Percentiles rank a stretch among this genome's conserved stretches.
These are phyloP conservation scores for Colletotrichum orchidophilum DNA, from an alignment of 2,329 filamentous ascomycete genomes.

Conservation along the genomic window DNA sequence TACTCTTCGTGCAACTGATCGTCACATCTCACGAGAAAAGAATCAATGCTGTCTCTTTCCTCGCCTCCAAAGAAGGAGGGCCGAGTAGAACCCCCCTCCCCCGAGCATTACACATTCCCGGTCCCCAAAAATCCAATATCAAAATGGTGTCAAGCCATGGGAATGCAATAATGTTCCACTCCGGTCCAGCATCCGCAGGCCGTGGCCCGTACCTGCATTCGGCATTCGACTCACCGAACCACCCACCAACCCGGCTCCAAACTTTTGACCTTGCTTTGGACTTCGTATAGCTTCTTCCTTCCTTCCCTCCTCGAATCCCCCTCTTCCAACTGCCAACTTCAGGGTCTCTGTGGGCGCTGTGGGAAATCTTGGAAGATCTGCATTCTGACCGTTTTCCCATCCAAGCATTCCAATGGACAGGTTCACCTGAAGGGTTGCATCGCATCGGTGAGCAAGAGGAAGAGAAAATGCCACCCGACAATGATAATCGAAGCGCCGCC, in stretches of 20 bases:
- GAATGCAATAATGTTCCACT: background rate
- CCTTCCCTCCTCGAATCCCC: background rate
- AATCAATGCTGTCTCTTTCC: background rate
- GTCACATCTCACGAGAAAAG: background rate
- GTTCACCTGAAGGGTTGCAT: conserved; percentile 33
- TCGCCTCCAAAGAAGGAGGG: background rate
- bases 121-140: background rate
- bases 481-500: background rate
- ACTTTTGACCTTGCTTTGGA: background rate
- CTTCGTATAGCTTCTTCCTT: conserved; percentile 20
- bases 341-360: conserved; percentile 13
- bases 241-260: background rate
- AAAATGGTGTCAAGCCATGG: conserved; percentile 3
- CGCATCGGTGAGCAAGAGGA: background rate
- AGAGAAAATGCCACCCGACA: background rate
- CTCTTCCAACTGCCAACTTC: conserved; percentile 23
- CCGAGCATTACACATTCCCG: background rate
- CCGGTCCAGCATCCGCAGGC: background rate
- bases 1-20: conserved; percentile 18
- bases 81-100: background rate
- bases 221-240: conserved; percentile 9
- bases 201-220: conserved; percentile 28
- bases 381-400: conserved; percentile 11
- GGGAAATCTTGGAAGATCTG: conserved; percentile 34
- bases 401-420: conserved; percentile 20